Percentiles rank a stretch among this genome's conserved stretches.
Conservation (phyloP, 2,329 filamentous ascomycete species). For the Trichoderma koningii region DNA sequence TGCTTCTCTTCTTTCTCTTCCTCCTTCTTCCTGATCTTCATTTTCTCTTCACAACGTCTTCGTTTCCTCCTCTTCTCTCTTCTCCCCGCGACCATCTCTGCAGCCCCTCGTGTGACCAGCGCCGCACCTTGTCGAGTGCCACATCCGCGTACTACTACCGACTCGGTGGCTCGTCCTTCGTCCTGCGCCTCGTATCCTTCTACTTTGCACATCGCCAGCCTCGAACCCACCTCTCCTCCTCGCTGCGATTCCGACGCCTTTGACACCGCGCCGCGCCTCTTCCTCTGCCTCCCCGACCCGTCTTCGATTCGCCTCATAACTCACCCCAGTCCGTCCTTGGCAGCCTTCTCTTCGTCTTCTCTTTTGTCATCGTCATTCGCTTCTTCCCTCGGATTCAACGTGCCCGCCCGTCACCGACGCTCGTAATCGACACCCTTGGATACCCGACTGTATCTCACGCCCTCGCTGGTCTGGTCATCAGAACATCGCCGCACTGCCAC, state of each 20-base stretch:
- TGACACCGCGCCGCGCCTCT: slow-evolving; percentile 21
- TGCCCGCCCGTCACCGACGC: slow-evolving; percentile 12
- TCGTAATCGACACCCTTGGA: slow-evolving; percentile 9
- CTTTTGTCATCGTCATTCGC: slow-evolving; percentile 12
- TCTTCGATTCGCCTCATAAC: slow-evolving; percentile 22
- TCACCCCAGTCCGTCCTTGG: slow-evolving; percentile 22
- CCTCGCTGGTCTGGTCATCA: slow-evolving; percentile 18
- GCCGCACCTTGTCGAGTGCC: slow-evolving; percentile 22
- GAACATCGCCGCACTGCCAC: slow-evolving; percentile 21
- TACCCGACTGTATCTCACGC: not conserved
- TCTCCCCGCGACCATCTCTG: not conserved
- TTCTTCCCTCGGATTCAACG: slow-evolving; percentile 6
- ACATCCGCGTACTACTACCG: not conserved
- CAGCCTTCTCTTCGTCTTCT: slow-evolving; percentile 4
- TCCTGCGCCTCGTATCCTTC: slow-evolving; percentile 14
- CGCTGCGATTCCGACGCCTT: slow-evolving; percentile 3
- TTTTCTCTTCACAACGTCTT: too few species aligned
- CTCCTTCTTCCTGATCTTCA: not conserved
- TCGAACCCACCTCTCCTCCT: not conserved
- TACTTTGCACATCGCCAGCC: not conserved
- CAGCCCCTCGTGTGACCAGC: slow-evolving; percentile 16
- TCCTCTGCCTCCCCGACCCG: not conserved
- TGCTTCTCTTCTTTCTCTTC: not conserved
- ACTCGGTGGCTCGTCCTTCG: slow-evolving; percentile 6
- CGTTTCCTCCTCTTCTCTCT: not conserved